Conservation (phyloP, 2,329 filamentous ascomycete species). For the Curvularia spicifera region DNA sequence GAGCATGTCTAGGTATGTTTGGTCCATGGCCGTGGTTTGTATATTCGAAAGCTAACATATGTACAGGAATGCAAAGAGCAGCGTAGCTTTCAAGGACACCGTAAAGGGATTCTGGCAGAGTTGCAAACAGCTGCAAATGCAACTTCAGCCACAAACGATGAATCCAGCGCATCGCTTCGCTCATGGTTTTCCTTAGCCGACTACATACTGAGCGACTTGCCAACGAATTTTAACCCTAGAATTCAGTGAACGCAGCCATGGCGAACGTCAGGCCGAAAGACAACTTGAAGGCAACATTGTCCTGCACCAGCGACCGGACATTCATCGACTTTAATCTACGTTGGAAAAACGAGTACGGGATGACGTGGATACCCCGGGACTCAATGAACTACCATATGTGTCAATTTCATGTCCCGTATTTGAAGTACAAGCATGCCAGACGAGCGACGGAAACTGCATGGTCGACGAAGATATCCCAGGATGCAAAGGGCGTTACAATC, state of each 20-base stretch:
- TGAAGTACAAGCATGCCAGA: conserved; percentile 13
- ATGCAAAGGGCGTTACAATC: conserved; percentile 1
- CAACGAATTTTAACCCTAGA: conserved; percentile 46
- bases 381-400: conserved; percentile 54
- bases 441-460: conserved; percentile 17
- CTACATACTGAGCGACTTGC: conserved; percentile 10
- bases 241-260: conserved; percentile 68
- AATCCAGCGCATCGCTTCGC: conserved; percentile 37
- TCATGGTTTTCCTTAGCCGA: conserved; percentile 14
- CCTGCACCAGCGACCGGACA: conserved; percentile 59
- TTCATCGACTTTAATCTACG: conserved; percentile 59
- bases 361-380: conserved; percentile 58
- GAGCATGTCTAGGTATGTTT: conserved; percentile 40
- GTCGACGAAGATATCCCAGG: conserved; percentile 15
- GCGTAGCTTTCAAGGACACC: conserved; percentile 44
- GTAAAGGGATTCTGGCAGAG: conserved; percentile 47
- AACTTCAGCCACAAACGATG: conserved; percentile 41
- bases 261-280: conserved; percentile 77
- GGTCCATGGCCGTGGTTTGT: background rate
- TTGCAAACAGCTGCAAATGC: conserved; percentile 48
- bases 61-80: conserved; percentile 44
- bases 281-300: conserved; percentile 68
- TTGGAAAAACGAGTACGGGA: conserved; percentile 58
- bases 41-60: conserved; percentile 28
- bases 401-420: conserved; percentile 22